Evolutionary conservation across 306 rosid genomes (phyloP).

Genomic region (Lotus japonicus): DNA sequence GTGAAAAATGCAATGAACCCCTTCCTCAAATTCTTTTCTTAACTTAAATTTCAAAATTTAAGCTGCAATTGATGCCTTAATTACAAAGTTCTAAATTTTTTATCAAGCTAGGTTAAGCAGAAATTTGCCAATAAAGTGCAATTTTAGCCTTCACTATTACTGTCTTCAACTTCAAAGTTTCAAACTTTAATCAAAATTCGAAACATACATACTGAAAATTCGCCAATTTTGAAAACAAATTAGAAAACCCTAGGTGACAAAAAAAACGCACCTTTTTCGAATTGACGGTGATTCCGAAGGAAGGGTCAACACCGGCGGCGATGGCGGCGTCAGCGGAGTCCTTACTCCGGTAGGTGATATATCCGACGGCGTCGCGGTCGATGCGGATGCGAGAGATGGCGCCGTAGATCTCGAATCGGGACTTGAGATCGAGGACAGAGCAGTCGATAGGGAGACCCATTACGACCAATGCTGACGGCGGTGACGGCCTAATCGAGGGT

Average conservation of each 20-base stretch:
- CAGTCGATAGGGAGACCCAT: constrained; percentile 67
- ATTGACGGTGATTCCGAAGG: constrained; percentile 61
- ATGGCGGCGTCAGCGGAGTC: constrained; percentile 75
- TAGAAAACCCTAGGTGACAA: background rate
- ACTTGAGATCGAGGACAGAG: constrained; percentile 87
- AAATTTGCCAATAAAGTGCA: background rate
- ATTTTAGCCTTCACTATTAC: background rate
- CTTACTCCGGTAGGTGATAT: constrained; percentile 53
- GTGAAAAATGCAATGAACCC: no score
- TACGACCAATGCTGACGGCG: constrained; percentile 67
- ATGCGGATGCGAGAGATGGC: constrained; percentile 85
- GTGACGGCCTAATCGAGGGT: constrained; percentile 49
- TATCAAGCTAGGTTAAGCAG: background rate
- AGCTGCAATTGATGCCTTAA: background rate
- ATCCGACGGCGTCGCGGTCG: constrained; percentile 70
- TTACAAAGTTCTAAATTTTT: background rate
- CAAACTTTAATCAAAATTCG: background rate
- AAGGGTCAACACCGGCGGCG: constrained; percentile 63
- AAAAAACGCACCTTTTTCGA: constrained; percentile 51
- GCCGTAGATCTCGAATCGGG: constrained; percentile 94
- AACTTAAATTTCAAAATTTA: no score
- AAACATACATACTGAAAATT: background rate
- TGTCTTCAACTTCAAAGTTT: background rate
- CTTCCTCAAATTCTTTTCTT: no score
- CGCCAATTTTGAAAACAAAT: background rate